Evolutionary conservation across 805 yeast species (phyloP).

Genomic region (Priceomyces fermenticarens): DNA sequence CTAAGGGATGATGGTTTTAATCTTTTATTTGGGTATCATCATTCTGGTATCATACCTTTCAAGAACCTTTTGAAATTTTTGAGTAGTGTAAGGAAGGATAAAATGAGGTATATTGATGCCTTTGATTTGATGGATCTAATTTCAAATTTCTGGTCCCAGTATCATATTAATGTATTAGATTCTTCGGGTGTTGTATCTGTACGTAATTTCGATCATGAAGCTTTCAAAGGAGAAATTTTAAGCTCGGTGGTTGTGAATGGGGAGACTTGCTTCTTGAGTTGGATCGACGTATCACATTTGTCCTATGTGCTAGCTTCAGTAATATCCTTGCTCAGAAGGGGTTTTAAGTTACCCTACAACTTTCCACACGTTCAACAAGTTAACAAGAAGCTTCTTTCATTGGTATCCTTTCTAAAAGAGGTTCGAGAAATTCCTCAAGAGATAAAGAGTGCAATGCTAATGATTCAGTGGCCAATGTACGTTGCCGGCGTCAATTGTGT

Average conservation of each 20-base stretch:
- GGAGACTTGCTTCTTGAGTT: slow-evolving; percentile 21
- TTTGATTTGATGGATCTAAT: slow-evolving; percentile 23
- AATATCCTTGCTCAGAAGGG: slow-evolving; percentile 32
- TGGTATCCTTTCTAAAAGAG: slow-evolving; percentile 18
- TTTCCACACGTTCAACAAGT: slow-evolving; percentile 35
- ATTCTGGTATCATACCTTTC: slow-evolving; percentile 25
- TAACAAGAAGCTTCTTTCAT: slow-evolving; percentile 25
- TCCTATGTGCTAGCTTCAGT: slow-evolving; percentile 33
- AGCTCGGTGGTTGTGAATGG: slow-evolving; percentile 12
- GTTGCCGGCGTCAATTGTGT: slow-evolving; percentile 41
- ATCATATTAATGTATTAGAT: slow-evolving; percentile 27
- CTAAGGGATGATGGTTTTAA: slow-evolving; percentile 42
- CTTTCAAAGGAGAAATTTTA: slow-evolving; percentile 17
- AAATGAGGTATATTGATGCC: slow-evolving; percentile 12
- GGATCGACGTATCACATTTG: slow-evolving; percentile 57
- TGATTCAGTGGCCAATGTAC: slow-evolving; percentile 47
- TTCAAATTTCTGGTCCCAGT: slow-evolving; percentile 26
- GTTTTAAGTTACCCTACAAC: slow-evolving; percentile 26
- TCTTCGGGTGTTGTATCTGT: slow-evolving; percentile 22
- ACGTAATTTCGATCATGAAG: slow-evolving; percentile 23
- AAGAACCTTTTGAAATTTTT: slow-evolving; percentile 33
- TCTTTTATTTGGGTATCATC: slow-evolving; percentile 42
- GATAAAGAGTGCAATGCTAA: slow-evolving; percentile 26
- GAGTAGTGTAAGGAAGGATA: slow-evolving; percentile 15
- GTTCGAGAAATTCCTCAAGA: slow-evolving; percentile 12